Evolutionary conservation across 768 basidiomycete genomes (phyloP).

Genomic region (Suillus bovinus): DNA sequence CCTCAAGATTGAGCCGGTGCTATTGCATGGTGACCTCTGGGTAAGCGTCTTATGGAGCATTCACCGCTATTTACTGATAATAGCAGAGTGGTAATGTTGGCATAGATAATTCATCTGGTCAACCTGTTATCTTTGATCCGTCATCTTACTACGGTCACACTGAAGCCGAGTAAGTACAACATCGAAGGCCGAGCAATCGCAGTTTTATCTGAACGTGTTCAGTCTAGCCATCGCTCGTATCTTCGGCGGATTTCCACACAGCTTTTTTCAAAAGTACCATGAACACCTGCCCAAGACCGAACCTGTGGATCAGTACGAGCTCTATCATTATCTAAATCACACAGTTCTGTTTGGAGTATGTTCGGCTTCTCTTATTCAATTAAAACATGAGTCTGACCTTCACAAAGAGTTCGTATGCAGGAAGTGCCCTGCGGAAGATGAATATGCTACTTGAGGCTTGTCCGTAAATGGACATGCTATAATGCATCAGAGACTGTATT

Average conservation of each 20-base stretch:
- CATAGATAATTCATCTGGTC: constrained; percentile 47
- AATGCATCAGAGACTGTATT: too few relatives aligned
- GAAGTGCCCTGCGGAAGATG: constrained; percentile 52
- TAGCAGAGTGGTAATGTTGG: constrained; percentile 74
- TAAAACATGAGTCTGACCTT: neutral
- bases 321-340: constrained; percentile 84
- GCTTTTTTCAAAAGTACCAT: constrained; percentile 70
- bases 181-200: neutral
- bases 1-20: constrained; percentile 60
- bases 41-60: constrained; percentile 34
- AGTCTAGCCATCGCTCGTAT: constrained; percentile 79
- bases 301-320: constrained; percentile 65
- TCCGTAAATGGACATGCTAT: constrained; percentile 10
- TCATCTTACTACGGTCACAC: constrained; percentile 80
- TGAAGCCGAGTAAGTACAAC: constrained; percentile 68
- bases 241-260: constrained; percentile 70
- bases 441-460: constrained; percentile 40
- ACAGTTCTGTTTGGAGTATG: constrained; percentile 77
- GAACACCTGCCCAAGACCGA: constrained; percentile 59
- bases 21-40: constrained; percentile 83
- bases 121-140: constrained; percentile 76
- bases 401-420: constrained; percentile 49
- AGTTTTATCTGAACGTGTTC: constrained; percentile 4
- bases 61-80: constrained; percentile 5
- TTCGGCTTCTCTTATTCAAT: constrained; percentile 11